Conservation (phyloP, 352 stramenopile species). For the Phytophthora citrophthora region DNA sequence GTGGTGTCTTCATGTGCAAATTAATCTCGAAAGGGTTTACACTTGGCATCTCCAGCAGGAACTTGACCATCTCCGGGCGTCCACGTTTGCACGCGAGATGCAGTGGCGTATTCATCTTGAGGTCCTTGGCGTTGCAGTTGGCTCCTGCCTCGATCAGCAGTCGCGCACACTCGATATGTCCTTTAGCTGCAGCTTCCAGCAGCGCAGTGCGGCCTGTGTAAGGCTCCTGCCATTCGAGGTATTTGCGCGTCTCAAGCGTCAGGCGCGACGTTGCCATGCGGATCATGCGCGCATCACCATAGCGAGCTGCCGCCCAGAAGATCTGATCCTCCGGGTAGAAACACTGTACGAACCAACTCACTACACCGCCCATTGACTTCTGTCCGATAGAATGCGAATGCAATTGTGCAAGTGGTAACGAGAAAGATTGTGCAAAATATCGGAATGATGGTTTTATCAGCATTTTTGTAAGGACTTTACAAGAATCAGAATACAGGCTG, state of each 20-base stretch:
- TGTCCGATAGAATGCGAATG: conserved; percentile 12
- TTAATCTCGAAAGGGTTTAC: conserved; percentile 57
- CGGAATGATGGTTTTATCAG: conserved; percentile 33
- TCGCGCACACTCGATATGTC: conserved; percentile 52
- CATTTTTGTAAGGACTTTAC: conserved; percentile 3
- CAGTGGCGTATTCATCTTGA: conserved; percentile 58
- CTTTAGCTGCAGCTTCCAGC: conserved; percentile 45
- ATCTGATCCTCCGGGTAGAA: conserved; percentile 64
- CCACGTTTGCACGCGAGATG: conserved; percentile 61
- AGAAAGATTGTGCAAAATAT: not conserved
- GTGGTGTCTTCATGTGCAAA: conserved; percentile 48
- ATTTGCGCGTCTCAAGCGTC: conserved; percentile 45
- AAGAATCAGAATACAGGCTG: conserved; percentile 4
- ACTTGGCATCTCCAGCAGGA: conserved; percentile 45
- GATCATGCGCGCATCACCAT: conserved; percentile 45
- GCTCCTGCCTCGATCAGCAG: conserved; percentile 49
- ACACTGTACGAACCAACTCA: conserved; percentile 61
- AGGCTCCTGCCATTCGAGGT: conserved; percentile 66
- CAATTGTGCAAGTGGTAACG: conserved; percentile 3
- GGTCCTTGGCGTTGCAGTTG: conserved; percentile 60
- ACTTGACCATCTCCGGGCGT: conserved; percentile 45
- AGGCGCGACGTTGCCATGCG: conserved; percentile 42
- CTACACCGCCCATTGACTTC: conserved; percentile 45
- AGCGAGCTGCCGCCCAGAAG: conserved; percentile 55
- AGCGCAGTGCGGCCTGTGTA: conserved; percentile 53